Evolutionary conservation across 345 rosid species (phyloP).

Genomic region (Ceriops zippeliana): DNA sequence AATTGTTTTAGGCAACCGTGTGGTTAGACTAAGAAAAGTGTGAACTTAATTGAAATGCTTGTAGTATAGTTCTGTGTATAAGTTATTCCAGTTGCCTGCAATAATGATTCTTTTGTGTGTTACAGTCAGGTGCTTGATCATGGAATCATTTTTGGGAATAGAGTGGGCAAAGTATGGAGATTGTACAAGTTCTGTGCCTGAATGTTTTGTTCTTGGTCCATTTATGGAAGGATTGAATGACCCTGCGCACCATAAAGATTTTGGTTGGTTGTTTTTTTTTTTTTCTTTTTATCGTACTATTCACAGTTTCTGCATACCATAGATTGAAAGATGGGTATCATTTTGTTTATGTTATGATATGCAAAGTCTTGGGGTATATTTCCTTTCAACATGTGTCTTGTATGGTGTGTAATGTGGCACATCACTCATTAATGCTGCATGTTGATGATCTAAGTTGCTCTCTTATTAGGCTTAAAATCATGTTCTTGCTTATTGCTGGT

Average conservation of each 20-base stretch:
- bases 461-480: too few relatives aligned
- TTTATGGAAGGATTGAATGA: constrained; percentile 84
- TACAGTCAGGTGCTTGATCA: constrained; percentile 92
- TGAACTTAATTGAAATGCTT: neutral
- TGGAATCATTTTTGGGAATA: constrained; percentile 82
- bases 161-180: constrained; percentile 61
- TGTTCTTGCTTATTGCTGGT: too few relatives aligned
- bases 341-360: too few relatives aligned
- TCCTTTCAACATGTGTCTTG: too few relatives aligned
- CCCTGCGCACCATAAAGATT: constrained; percentile 81
- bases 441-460: too few relatives aligned
- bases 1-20: constrained; percentile 15
- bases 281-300: neutral
- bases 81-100: neutral
- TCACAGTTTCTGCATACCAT: neutral
- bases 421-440: too few relatives aligned
- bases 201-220: constrained; percentile 74
- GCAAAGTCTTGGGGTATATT: too few relatives aligned
- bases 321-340: neutral
- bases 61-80: neutral
- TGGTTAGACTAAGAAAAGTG: neutral
- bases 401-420: too few relatives aligned
- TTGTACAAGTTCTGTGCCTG: constrained; percentile 58
- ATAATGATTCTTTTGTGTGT: constrained; percentile 19
- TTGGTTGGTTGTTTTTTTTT: constrained; percentile 52